These are phyloP conservation scores for Dioscorea zingiberensis DNA, from an alignment of 106 monocot species.

Conservation along the genomic window DNA sequence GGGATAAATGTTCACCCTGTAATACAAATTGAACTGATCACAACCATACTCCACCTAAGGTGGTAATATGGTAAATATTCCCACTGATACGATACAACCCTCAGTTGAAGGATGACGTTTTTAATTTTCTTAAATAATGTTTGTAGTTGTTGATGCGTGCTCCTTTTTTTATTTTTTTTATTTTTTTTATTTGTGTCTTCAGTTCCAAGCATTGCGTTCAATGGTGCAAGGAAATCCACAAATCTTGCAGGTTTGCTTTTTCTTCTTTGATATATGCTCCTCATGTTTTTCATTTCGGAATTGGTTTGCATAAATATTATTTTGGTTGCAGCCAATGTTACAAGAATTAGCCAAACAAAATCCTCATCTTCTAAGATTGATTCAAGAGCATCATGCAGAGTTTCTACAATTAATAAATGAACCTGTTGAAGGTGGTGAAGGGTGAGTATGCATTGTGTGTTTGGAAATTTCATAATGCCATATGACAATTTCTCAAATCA, in stretches of 20 bases:
- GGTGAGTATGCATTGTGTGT: not conserved
- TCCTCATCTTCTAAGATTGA: slow-evolving; percentile 11
- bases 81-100: too few relatives aligned
- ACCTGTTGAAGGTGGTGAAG: slow-evolving; percentile 13
- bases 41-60: too few relatives aligned
- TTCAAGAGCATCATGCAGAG: slow-evolving; percentile 17
- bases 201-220: slow-evolving; percentile 84
- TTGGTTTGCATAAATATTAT: not conserved
- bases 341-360: slow-evolving; percentile 16
- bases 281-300: not conserved
- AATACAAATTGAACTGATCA: too few relatives aligned
- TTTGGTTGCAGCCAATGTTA: slow-evolving; percentile 16
- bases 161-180: too few relatives aligned
- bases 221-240: slow-evolving; percentile 99
- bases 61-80: too few relatives aligned
- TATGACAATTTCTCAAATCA: too few relatives aligned
- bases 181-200: slow-evolving; percentile 8
- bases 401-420: slow-evolving; percentile 17
- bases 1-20: too few relatives aligned
- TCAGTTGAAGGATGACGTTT: not conserved
- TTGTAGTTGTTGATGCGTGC: not conserved
- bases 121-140: not conserved
- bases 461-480: too few relatives aligned
- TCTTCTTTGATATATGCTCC: not conserved
- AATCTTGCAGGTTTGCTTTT: slow-evolving; percentile 71